A percentile compares a stretch with the other conserved stretches of the same genome.
Conservation (phyloP, 2,329 filamentous ascomycete species). For the Xylariaceae sp. region DNA sequence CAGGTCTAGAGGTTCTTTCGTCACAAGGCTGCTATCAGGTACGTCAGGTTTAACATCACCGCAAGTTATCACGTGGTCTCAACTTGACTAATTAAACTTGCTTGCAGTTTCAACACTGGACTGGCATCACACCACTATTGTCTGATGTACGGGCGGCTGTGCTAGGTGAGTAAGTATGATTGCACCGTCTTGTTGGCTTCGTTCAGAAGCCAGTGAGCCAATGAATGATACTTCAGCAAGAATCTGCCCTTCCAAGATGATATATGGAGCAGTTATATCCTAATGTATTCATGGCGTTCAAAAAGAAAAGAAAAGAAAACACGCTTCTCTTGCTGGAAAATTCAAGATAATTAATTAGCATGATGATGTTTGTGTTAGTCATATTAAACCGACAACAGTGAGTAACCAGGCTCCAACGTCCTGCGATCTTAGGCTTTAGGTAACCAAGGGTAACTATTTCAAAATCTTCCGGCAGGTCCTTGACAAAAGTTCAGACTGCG, state of each 20-base stretch:
- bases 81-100: conserved; percentile 27
- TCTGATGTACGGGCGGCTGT: conserved; percentile 66
- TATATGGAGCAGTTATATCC: background rate
- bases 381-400: background rate
- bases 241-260: no score
- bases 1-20: conserved; percentile 85
- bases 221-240: background rate
- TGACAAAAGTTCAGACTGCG: no score
- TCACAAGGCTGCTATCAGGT: conserved; percentile 90
- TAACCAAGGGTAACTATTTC: background rate
- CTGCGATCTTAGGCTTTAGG: background rate
- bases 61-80: background rate
- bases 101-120: conserved; percentile 78
- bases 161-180: conserved; percentile 41
- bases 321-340: no score
- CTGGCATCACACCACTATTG: conserved; percentile 75
- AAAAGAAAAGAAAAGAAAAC: no score
- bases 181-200: background rate
- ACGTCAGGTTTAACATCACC: conserved; percentile 38
- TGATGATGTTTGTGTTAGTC: background rate
- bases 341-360: background rate
- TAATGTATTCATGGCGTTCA: background rate
- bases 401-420: background rate
- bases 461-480: background rate
- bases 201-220: background rate